phyloP scores from a whole-genome alignment of 208 protist genomes.

The Novymonas esmeraldas region DNA sequence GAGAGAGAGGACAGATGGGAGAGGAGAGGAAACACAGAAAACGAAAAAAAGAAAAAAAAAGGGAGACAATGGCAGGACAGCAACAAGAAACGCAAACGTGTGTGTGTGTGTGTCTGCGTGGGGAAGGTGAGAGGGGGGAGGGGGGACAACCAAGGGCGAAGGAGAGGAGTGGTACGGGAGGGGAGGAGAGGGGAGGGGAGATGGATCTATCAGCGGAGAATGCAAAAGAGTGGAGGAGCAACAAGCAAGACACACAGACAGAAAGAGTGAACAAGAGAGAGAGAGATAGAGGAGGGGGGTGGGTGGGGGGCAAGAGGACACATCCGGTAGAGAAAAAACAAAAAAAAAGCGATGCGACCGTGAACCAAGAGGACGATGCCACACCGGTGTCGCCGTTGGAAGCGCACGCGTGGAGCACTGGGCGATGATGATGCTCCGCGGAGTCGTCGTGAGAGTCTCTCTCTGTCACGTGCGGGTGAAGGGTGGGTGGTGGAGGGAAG shows the following conservation, averaged over 20 bases:
- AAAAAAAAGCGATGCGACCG: constrained; percentile 1
- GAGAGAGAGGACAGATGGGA: background rate
- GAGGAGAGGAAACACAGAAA: background rate
- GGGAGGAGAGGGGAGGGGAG: background rate
- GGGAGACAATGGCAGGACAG: too few relatives aligned
- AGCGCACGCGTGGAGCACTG: too few relatives aligned
- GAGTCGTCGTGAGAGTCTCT: too few relatives aligned
- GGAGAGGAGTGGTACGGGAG: background rate
- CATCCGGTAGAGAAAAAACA: too few relatives aligned
- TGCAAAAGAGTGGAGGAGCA: background rate
- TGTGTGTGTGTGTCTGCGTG: constrained; percentile 1
- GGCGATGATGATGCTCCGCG: too few relatives aligned
- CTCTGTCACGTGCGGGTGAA: background rate
- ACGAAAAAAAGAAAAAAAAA: background rate
- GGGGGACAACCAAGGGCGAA: constrained; percentile 1
- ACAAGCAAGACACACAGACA: background rate
- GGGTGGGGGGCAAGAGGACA: too few relatives aligned
- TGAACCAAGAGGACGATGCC: background rate
- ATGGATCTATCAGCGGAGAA: background rate
- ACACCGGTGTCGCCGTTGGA: too few relatives aligned
- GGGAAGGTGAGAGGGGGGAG: background rate
- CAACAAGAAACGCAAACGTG: background rate
- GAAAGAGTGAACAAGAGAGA: background rate
- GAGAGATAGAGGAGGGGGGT: too few relatives aligned
- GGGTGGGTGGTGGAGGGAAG: background rate